phyloP scores from a whole-genome alignment of 495 filamentous ascomycete species.

The Aspergillus mulundensis region DNA sequence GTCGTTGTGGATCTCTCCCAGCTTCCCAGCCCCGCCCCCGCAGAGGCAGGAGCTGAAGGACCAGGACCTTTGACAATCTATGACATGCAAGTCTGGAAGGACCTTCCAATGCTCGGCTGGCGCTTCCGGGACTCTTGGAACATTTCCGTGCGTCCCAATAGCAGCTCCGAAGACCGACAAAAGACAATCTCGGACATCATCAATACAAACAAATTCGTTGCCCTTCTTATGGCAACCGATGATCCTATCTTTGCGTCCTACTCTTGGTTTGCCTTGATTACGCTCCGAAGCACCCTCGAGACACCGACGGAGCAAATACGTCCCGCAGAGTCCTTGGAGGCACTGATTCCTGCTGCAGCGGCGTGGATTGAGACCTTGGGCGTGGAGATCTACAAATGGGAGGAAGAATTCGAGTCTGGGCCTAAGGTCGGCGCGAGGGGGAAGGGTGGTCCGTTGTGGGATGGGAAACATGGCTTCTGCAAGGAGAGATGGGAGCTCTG shows the following conservation, averaged over 20 bases:
- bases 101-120: slow-evolving; percentile 16
- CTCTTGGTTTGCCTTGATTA: slow-evolving; percentile 11
- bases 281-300: slow-evolving; percentile 4
- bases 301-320: not conserved
- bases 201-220: slow-evolving; percentile 5
- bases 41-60: not conserved
- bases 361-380: slow-evolving; percentile 14
- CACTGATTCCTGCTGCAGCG: slow-evolving; percentile 5
- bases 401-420: slow-evolving; percentile 5
- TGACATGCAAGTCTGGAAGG: slow-evolving; percentile 13
- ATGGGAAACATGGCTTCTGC: slow-evolving; percentile 16
- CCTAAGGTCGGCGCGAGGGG: not conserved
- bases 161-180: not conserved
- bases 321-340: not conserved
- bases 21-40: not conserved
- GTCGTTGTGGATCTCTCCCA: slow-evolving; percentile 5
- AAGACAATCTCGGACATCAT: not conserved
- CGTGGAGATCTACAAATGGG: slow-evolving; percentile 7
- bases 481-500: slow-evolving; percentile 16
- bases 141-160: not conserved
- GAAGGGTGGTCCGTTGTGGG: slow-evolving; percentile 16
- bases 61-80: not conserved
- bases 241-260: slow-evolving; percentile 1
- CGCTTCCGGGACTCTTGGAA: slow-evolving; percentile 15
- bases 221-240: slow-evolving; percentile 9